Evolutionary conservation across 2,329 filamentous ascomycete species (phyloP), one percentile per base, ranked within the genome.

Genomic region (Fusarium torulosum): DNA sequence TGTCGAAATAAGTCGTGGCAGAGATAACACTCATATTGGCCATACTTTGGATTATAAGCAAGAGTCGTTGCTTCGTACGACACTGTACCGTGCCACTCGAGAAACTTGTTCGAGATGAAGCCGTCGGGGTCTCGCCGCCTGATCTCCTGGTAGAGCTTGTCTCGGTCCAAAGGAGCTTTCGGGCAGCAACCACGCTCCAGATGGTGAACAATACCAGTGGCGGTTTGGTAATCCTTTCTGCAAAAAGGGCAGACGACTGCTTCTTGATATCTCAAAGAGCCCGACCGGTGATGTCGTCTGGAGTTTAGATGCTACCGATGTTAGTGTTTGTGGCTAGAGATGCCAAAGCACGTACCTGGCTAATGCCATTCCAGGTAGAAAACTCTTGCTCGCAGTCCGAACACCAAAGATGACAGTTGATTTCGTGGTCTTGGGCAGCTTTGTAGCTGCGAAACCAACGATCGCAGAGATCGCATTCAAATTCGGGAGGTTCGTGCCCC

Each of bases 131-230:
- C 87, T 2, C 79, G 77, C 15, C 71, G 59, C 3, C 80, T 80
- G 9, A 89, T 75, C 13, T 80, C 72, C 0, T 72, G 63, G 72
- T 84, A 83, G 6, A 90, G 78, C 4, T 65, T 74, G 11, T 86
- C 81, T 11, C 84, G 83, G 70, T 85, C 81, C 3, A 88, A 42
- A 0, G 72, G 76, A 0, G 85, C 84, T 0, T 74, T 74, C 0
- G 80, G 80, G 51, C 88, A 91, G 1, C 79, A 75, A n/a, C 84
- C 83, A 1, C 70, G 75, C 65, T 91, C 88, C 1, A 90, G 75
- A 63, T 91, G 86, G 71, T 88, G 79, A 1, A 78, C 72, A 6
- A 90, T 66, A 6, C 86, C 88, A 1, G 83, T 85, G 3, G 86
- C 85, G 0, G 83, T 83, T 11, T 81, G 76, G 62, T 80, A 86